Evolutionary conservation across 108 stramenopile genomes (phyloP).

Genomic region (Pseudonitzschia pungens): DNA sequence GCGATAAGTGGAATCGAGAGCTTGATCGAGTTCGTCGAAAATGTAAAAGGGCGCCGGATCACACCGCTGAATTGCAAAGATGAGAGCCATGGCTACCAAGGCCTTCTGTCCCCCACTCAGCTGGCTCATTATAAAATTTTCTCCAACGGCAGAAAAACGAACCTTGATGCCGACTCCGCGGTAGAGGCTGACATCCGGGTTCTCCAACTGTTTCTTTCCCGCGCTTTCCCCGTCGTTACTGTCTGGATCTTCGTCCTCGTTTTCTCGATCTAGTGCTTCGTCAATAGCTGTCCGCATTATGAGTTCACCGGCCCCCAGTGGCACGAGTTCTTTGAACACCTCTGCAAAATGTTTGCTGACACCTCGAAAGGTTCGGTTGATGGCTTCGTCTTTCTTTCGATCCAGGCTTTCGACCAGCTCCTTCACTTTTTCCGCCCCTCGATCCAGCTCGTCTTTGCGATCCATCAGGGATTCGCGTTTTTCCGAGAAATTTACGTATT

Average conservation of each 20-base stretch:
- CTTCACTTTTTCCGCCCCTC: conserved; percentile 87
- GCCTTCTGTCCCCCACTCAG: conserved; percentile 99
- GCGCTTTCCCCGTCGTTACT: conserved; percentile 15
- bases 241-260: conserved; percentile 39
- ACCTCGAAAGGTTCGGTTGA: conserved; percentile 96
- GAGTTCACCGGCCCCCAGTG: conserved; percentile 91
- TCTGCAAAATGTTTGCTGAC: conserved; percentile 96
- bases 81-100: conserved; percentile 96
- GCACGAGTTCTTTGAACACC: conserved; percentile 97
- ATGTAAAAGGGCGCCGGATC: conserved; percentile 99
- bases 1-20: conserved; percentile 95
- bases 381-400: conserved; percentile 98
- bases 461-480: conserved; percentile 89
- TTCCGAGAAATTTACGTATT: conserved; percentile 96
- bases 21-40: conserved; percentile 98
- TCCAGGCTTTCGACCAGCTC: conserved; percentile 94
- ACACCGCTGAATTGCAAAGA: conserved; percentile 98
- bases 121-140: conserved; percentile 91
- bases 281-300: conserved; percentile 87
- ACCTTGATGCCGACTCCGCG: conserved; percentile 92
- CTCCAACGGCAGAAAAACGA: conserved; percentile 86
- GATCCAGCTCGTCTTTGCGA: conserved; percentile 91
- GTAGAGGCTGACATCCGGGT: conserved; percentile 84
- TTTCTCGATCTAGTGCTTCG: conserved; percentile 58
- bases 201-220: conserved; percentile 39